Evolutionary conservation across 345 rosid genomes (phyloP).

Genomic region (Turnera subulata): DNA sequence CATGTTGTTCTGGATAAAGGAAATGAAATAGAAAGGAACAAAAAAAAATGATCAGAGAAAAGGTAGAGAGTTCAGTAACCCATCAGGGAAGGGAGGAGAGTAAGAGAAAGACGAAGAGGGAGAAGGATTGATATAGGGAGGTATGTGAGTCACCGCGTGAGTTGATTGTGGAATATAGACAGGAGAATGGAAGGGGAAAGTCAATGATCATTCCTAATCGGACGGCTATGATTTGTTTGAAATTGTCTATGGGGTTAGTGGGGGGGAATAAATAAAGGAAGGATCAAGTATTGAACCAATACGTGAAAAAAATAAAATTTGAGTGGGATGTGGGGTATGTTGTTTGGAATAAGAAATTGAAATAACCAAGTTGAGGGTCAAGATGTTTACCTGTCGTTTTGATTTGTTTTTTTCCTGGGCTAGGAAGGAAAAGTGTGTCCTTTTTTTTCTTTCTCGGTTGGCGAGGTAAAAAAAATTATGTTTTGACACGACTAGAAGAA

Average conservation of each 20-base stretch:
- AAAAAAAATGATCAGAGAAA: neutral
- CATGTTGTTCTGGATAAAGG: slow-evolving; percentile 29
- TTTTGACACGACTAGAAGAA: too few species aligned
- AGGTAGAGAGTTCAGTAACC: neutral
- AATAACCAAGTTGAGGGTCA: too few species aligned
- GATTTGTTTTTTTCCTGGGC: too few species aligned
- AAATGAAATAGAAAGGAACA: neutral
- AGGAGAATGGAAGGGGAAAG: neutral
- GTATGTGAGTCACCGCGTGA: slow-evolving; percentile 49
- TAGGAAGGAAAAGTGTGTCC: too few species aligned
- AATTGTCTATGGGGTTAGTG: slow-evolving; percentile 4
- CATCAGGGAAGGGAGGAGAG: slow-evolving; percentile 5
- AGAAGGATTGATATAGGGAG: slow-evolving; percentile 38
- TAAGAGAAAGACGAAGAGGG: neutral
- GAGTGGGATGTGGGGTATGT: slow-evolving; percentile 1
- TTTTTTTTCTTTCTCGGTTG: too few species aligned
- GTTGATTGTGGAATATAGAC: too few species aligned
- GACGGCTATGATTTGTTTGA: slow-evolving; percentile 28
- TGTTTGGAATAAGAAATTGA: too few species aligned
- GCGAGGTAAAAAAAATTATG: too few species aligned
- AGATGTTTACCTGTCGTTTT: too few species aligned
- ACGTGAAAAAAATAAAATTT: neutral
- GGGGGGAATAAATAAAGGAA: slow-evolving; percentile 7
- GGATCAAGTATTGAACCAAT: neutral
- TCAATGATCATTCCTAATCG: slow-evolving; percentile 13